A percentile compares a stretch with the other conserved stretches of the same genome.
Conservation (phyloP, 257 asterid genomes). For the Coffea canephora region DNA sequence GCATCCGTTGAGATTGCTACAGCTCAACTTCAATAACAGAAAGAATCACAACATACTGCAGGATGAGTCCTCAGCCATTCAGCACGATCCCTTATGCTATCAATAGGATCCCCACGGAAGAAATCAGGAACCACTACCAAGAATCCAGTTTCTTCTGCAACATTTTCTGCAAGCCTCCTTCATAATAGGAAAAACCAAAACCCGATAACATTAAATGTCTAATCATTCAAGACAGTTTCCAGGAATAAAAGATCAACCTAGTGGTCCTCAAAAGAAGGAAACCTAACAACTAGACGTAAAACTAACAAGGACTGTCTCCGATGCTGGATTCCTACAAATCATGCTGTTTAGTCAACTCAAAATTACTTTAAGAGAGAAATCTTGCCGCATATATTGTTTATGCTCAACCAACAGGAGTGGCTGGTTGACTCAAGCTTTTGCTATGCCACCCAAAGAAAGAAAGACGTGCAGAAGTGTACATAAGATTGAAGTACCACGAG, state of each 20-base stretch:
- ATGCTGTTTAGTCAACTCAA: not conserved
- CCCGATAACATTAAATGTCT: not conserved
- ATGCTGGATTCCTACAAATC: not conserved
- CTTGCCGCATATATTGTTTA: not conserved
- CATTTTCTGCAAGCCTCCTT: conserved; percentile 69
- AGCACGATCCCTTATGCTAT: conserved; percentile 5
- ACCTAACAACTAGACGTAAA: not conserved
- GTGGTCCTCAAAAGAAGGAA: not conserved
- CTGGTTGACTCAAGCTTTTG: not conserved
- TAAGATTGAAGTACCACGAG: not conserved
- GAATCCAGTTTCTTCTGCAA: conserved; percentile 56
- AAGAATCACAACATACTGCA: conserved; percentile 34
- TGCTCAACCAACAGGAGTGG: not conserved
- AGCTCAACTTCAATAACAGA: not conserved
- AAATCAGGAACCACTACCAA: conserved; percentile 73
- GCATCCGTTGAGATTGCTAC: not conserved
- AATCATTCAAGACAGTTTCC: not conserved
- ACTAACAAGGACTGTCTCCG: not conserved
- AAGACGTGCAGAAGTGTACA: not conserved
- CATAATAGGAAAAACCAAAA: conserved; percentile 4
- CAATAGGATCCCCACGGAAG: conserved; percentile 58
- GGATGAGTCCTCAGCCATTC: conserved; percentile 43
- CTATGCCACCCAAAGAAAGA: not conserved
- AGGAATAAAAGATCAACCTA: not conserved
- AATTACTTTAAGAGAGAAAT: not conserved